Evolutionary conservation across 1,139 yeast species (phyloP).

Genomic region (Komagataea norvegica): DNA sequence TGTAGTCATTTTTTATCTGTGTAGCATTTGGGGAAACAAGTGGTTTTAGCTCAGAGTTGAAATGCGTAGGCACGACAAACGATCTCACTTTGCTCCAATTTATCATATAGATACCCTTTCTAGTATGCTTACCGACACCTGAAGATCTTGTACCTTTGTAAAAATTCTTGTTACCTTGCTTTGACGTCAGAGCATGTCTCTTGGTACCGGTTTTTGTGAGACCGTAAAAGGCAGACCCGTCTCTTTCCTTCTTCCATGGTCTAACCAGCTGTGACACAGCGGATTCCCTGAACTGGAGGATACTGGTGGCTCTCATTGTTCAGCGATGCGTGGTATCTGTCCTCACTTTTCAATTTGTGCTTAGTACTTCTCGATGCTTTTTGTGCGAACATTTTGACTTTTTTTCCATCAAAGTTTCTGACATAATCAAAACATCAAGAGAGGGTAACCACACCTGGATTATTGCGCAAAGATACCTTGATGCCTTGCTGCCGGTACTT

Average conservation of each 20-base stretch:
- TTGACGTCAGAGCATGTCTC: constrained; percentile 81
- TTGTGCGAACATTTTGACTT: no score
- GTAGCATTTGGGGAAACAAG: constrained; percentile 72
- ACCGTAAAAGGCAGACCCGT: constrained; percentile 85
- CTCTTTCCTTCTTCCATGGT: constrained; percentile 85
- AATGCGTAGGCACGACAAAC: constrained; percentile 71
- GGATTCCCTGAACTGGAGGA: constrained; percentile 51
- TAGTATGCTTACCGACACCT: constrained; percentile 81
- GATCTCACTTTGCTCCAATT: constrained; percentile 88
- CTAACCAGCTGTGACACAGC: constrained; percentile 53
- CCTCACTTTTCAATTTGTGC: neutral
- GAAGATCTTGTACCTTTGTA: constrained; percentile 96
- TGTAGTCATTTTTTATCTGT: constrained; percentile 58
- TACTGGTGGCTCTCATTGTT: constrained; percentile 51
- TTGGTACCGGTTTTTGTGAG: constrained; percentile 71
- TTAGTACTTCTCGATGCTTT: neutral
- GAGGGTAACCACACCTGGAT: no score
- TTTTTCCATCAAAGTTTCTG: no score
- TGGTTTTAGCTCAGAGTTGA: constrained; percentile 54
- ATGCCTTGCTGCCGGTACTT: no score
- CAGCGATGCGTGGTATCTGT: neutral
- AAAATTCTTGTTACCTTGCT: constrained; percentile 89
- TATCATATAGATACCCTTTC: constrained; percentile 68
- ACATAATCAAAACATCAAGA: no score
- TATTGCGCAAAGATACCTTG: no score